A percentile compares a stretch with the other conserved stretches of the same genome.
These are phyloP conservation scores for Tetrapisispora phaffii DNA, from an alignment of 805 yeast species.

Conservation along the genomic window DNA sequence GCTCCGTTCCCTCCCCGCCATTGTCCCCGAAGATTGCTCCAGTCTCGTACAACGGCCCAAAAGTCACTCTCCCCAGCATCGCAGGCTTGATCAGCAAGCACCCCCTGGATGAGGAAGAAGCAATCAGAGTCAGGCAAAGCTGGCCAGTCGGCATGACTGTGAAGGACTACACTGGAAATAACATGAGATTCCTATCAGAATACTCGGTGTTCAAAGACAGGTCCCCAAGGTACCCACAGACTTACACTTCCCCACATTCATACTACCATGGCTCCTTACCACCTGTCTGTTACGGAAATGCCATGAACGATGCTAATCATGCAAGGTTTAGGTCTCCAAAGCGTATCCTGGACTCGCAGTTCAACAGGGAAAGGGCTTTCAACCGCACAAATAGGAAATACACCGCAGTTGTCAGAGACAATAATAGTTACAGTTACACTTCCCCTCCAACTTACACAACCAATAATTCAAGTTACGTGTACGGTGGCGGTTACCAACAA, in stretches of 20 bases:
- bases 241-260: background rate
- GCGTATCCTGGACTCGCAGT: background rate
- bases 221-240: background rate
- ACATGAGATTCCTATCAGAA: slow-evolving; percentile 16
- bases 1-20: slow-evolving; percentile 28
- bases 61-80: background rate
- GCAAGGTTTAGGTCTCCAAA: background rate
- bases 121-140: slow-evolving; percentile 12
- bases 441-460: background rate
- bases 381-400: background rate
- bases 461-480: background rate
- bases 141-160: slow-evolving; percentile 16
- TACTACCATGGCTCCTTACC: background rate
- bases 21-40: slow-evolving; percentile 20
- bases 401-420: background rate
- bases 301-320: background rate
- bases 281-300: background rate
- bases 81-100: background rate
- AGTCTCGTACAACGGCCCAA: background rate
- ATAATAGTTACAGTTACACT: background rate
- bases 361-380: background rate
- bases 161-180: slow-evolving; percentile 8
- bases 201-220: slow-evolving; percentile 12
- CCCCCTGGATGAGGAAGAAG: slow-evolving; percentile 1
- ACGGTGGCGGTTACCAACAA: background rate